A percentile compares a stretch with the other conserved stretches of the same genome.
Evolutionary conservation across 2,329 filamentous ascomycete species (phyloP).

Genomic region (Diplodia seriata): DNA sequence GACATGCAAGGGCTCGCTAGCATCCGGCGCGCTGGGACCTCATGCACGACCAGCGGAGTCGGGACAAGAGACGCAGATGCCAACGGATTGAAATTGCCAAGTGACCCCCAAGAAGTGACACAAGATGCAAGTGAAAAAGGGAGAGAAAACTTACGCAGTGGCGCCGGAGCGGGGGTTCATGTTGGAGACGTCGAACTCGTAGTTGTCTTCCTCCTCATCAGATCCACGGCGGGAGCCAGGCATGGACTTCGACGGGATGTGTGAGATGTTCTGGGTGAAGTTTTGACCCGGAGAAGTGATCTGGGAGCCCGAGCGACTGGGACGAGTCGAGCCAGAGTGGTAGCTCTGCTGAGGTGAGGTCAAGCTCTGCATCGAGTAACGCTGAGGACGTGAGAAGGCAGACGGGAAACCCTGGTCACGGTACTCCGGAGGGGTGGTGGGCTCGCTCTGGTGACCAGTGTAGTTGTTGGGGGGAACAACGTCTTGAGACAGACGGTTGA

Average conservation of each 20-base stretch:
- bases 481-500: constrained; percentile 84
- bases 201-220: constrained; percentile 81
- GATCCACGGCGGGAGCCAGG: constrained; percentile 89
- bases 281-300: constrained; percentile 77
- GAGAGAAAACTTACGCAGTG: constrained; percentile 73
- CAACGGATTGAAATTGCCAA: constrained; percentile 24
- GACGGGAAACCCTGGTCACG: constrained; percentile 80
- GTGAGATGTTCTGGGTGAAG: constrained; percentile 65
- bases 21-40: constrained; percentile 14
- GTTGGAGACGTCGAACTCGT: constrained; percentile 68
- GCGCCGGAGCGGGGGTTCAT: constrained; percentile 60
- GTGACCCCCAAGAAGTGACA: constrained; percentile 17
- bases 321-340: constrained; percentile 63
- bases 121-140: constrained; percentile 30
- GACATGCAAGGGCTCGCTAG: constrained; percentile 31
- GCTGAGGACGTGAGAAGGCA: constrained; percentile 81
- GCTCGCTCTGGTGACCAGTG: constrained; percentile 82
- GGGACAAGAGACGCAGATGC: constrained; percentile 29
- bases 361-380: constrained; percentile 88
- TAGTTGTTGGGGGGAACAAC: constrained; percentile 57
- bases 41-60: constrained; percentile 22
- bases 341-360: constrained; percentile 67
- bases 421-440: constrained; percentile 94
- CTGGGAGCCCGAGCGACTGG: constrained; percentile 78
- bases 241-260: constrained; percentile 81